Conservation (phyloP, 1,284 basidiomycete genomes). For the Golubevia sp. region DNA sequence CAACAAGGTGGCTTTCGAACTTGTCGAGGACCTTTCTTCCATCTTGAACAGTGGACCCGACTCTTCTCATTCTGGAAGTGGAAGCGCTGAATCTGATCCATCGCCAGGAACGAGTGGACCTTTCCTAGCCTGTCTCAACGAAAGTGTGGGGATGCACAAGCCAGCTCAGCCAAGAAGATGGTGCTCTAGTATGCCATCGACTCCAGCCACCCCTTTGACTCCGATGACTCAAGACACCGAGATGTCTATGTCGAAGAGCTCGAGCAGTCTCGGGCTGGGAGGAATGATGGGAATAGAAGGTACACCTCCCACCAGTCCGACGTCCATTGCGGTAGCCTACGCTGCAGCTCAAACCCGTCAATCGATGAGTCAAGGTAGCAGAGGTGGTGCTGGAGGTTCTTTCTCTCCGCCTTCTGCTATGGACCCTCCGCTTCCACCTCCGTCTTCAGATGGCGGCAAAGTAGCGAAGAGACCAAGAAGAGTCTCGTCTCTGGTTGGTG, state of each 20-base stretch:
- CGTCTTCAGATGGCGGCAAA: conserved; percentile 45
- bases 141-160: conserved; percentile 45
- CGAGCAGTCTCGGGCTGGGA: conserved; percentile 9
- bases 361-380: conserved; percentile 17
- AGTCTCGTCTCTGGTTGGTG: conserved; percentile 41
- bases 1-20: conserved; percentile 42
- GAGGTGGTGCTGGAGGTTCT: neutral
- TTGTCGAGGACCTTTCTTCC: conserved; percentile 31
- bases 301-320: neutral
- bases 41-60: conserved; percentile 3
- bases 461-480: conserved; percentile 36
- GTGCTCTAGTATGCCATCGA: conserved; percentile 32
- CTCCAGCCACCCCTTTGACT: conserved; percentile 43
- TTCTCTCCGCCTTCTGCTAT: conserved; percentile 2
- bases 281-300: neutral
- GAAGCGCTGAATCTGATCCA: neutral
- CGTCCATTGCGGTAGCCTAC: conserved; percentile 25
- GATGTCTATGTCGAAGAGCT: conserved; percentile 15
- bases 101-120: conserved; percentile 40
- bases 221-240: conserved; percentile 29
- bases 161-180: conserved; percentile 40
- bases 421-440: conserved; percentile 20
- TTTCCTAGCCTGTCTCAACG: conserved; percentile 47
- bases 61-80: neutral
- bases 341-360: conserved; percentile 45